Conservation (phyloP, 179 eudicot species). For the Carnegiea gigantea region DNA sequence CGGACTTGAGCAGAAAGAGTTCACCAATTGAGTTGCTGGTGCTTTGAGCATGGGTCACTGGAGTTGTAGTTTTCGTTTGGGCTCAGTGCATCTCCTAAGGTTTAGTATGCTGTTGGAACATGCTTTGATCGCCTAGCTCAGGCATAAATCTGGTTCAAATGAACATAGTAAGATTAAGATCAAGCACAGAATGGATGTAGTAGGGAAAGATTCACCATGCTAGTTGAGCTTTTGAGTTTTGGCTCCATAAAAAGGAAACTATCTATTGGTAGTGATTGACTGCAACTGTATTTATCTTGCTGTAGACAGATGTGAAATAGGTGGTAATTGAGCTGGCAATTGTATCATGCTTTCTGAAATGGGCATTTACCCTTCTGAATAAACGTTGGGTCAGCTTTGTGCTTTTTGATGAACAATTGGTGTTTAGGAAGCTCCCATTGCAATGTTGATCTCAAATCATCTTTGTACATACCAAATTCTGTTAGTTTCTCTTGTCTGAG, state of each 20-base stretch:
- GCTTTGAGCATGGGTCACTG: neutral
- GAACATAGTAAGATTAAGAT: neutral
- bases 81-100: neutral
- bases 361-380: no score
- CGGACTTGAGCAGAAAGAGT: no score
- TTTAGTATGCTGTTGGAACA: neutral
- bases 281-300: neutral
- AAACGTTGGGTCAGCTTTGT: neutral
- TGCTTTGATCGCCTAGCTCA: neutral
- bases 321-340: no score
- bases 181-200: no score
- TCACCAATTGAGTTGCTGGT: no score
- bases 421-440: neutral
- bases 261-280: no score
- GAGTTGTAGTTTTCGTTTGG: neutral
- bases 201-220: no score
- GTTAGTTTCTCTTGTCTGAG: neutral
- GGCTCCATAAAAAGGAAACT: no score
- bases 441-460: neutral
- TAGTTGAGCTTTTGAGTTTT: no score
- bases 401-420: neutral
- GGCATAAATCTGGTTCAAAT: neutral
- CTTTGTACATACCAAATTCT: no score
- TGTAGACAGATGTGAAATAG: neutral
- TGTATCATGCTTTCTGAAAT: no score